Base-by-base conservation (phyloP, 2,329 filamentous ascomycete species). In the Chrysosporium keratinophilum region DNA sequence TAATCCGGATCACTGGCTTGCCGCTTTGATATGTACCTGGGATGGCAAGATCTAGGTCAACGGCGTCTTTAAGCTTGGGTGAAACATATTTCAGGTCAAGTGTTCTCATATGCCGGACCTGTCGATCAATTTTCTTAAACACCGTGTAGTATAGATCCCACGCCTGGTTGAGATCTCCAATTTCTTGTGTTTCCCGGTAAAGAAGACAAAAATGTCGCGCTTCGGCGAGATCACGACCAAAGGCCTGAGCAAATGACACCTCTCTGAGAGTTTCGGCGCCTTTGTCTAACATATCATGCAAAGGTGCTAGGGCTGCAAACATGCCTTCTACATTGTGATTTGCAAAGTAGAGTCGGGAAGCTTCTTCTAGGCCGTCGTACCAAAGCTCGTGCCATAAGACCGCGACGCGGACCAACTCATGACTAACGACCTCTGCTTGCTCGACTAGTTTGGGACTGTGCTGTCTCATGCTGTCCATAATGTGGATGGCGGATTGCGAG, bases 131-230 rank as follows among this genome's bases (percentile, higher is more conserved):
- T 66, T 94, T 87, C 57, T 90, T 83, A 81, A 98, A 98, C 0
- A 97, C 93, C 60, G 95, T 89, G 71, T 98, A 98, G 71, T 99
- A 99, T 12, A 98, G 80, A 70, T 99, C 94, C 93, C 93, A 99
- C 5, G 93, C 93, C 70, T 95, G 89, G 65, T 97, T 98, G 44
- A 98, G 80, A 67, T 99, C 94, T 46, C 88, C 91, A 57, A 93
- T 83, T 65, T 98, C 93, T 49, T 84, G 79, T n/a, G 87, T 93
- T 40, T 82, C 81, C 63, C 88, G 85, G 71, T 95, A 98, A 51
- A 94, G 87, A 58, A 87, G 84, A 68, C 93, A 98, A 85, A 93
- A 98, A 61, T 97, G 90, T 57, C 88, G 85, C 7, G 93, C 94
- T 70, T 99, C 94, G 56, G 88, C 85, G 19, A 99, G 78, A 67